Evolutionary conservation across 257 asterid species (phyloP), one percentile per base, ranked within the genome.

Genomic region (Cordia subcordata): DNA sequence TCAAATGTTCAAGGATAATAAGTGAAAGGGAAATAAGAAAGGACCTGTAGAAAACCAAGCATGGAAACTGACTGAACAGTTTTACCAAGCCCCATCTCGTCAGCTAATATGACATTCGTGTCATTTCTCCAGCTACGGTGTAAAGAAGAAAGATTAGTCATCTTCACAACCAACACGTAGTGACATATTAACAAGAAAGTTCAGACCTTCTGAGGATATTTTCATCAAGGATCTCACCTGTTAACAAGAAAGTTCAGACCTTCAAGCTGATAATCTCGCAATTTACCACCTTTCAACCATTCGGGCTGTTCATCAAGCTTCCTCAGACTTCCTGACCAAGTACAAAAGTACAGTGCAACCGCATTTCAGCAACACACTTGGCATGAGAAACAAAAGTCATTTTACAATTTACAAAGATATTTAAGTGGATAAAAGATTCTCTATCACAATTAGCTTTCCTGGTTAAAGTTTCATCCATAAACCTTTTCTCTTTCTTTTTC

Each of bases 31-130:
- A 57, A 21, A 49, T 27, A 65, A 51, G 18, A 18, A 39, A 37
- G 67, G 75, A 85, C 99, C 97, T 93, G 97, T 67, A 93, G 75
- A 80, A 93, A 93, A 53, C 97, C 99, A 63, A 93, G 93, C 99
- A 93, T 87, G 47, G 99, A 89, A 77, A 89, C 97, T 39, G 97
- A 87, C 83, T 93, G 97, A 57, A 93, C 95, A 69, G 99, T 93
- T 79, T 93, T 93, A 63, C 97, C 99, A 58, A 93, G 95, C 63
- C 99, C 99, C 99, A 89, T 93, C 80, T 93, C 97, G 82, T 93
- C 97, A 66, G 96, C 99, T 77, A 93, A 77, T 71, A 93, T 93
- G 21, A 93, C 99, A 81, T 89, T 93, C 27, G 97, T 89, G 66
- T 93, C 97, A 73, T 93, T 93, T 81, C 90, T 86, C 99, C 99